Evolutionary conservation across 495 filamentous ascomycete species (phyloP), one percentile per base, ranked within the genome.

Genomic region (Echria macrotheca): DNA sequence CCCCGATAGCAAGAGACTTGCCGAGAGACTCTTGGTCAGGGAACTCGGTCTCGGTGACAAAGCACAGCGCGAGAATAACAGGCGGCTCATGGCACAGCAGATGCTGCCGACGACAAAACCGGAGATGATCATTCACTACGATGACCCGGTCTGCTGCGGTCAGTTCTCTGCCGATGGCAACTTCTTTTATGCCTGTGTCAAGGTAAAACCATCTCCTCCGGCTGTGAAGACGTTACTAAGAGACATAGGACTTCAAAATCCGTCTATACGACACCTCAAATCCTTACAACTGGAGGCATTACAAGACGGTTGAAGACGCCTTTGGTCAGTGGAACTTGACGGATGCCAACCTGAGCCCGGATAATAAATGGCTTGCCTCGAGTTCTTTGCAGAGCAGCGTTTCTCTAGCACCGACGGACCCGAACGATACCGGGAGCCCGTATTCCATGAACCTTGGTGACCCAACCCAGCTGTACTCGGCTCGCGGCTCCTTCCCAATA

Each of bases 251-350:
- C 63, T 96, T 93, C 67, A 82, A 79, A 47, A 89, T 98, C 11
- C 84, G 91, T 17, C 89, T 98, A 86, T 98, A 97, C 63, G 93
- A 98, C 61, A 96, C 93, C 0, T 94, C 89, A 1, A 95, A 96
- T 50, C 93, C 93, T 0, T 94, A 91, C 62, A 79, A 87, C 44
- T 98, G 93, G 93, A 84, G 83, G 58, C 90, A 96, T 63, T 96
- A 96, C 69, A 97, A 96, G 67, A 91, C 87, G 0, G 89, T 91
- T 8, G 68, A 77, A 15, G 95, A 95, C 68, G 86, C 87, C 3
- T 84, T 80, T 47, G 93, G 89, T 2, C 81, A 85, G 52, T 98
- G 93, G 93, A 97, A 91, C 2, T 85, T 98, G 55, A 98, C 91
- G 9, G 93, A 98, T 70, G 91, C 93, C 22, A 84, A 83, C 4